Base-by-base conservation (phyloP, 2,329 filamentous ascomycete species). In the Neonectria ditissima region DNA sequence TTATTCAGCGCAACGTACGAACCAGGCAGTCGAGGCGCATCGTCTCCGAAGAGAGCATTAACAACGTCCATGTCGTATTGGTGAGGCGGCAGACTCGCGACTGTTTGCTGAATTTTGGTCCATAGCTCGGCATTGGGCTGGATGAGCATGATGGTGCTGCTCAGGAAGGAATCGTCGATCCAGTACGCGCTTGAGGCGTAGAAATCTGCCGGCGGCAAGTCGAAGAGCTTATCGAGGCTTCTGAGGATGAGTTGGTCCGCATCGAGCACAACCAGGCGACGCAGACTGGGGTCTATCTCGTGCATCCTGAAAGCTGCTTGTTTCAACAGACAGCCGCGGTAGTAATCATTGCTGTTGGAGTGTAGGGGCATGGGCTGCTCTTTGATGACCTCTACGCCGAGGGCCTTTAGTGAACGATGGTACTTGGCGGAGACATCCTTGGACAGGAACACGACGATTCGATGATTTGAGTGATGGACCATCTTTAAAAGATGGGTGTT, bases 51-150 rank as follows among this genome's bases (percentile, higher is more conserved):
- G 8, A 69, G 39, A 14, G 54, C 39, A 30, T 70, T 70, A 20
- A 70, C 32, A 26, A 70, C 47, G 24, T 70, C 68, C 65, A 69
- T 69, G 41, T 70, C 68, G 26, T 66, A 62, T 16, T 66, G 39
- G 37, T 60, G 44, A 2, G 68, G 47, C 5, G 55, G 37, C 10
- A 68, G 63, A 22, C 51, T 41, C 9, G 41, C 20, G 9, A 69
- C 48, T 41, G 56, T 50, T 13, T 65, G 28, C 63, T 65, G 43
- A 6, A 65, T 51, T 7, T 57, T 24, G 10, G 11, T 48, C 62
- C 65, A 70, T 4, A 65, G 51, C 11, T 59, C 41, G 5, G 55
- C 5, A 16, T 32, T 57, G 5, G 63, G 65, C 16, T 64, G 58
- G 2, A 70, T 65, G 2, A 70, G 59, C 67, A 70, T 69, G 11